A percentile compares a stretch with the other conserved stretches of the same genome.
These are phyloP conservation scores for Neofusicoccum ribis DNA, from an alignment of 2,329 filamentous ascomycete species.

Conservation along the genomic window DNA sequence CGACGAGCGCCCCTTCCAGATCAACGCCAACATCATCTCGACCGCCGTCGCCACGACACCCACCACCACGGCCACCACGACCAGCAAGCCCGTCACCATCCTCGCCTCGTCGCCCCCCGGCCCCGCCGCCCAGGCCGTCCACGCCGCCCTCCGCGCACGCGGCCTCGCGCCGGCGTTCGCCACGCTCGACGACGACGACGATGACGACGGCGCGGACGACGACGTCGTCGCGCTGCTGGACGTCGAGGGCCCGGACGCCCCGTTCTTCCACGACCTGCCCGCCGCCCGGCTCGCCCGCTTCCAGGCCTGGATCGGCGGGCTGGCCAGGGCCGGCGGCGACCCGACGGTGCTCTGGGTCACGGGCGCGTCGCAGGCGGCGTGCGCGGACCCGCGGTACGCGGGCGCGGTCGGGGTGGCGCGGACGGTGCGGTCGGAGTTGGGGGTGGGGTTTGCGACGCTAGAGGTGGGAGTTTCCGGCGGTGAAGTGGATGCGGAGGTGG, in stretches of 20 bases:
- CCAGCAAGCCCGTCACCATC: no score
- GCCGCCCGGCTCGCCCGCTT: constrained; percentile 10
- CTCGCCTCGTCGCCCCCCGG: background rate
- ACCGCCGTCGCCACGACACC: background rate
- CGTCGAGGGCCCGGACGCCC: background rate
- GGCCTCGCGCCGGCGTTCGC: background rate
- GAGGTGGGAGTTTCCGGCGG: no score
- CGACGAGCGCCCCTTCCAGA: constrained; percentile 21
- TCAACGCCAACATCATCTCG: constrained; percentile 26
- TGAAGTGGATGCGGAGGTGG: no score
- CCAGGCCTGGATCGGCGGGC: constrained; percentile 19
- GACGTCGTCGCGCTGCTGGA: constrained; percentile 31
- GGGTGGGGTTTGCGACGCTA: constrained; percentile 28
- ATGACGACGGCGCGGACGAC: background rate
- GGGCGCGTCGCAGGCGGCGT: constrained; percentile 24
- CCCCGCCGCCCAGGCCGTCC: background rate
- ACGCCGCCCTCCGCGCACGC: background rate
- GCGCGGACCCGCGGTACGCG: constrained; percentile 31
- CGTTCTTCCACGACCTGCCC: constrained; percentile 31
- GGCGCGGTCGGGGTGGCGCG: constrained; percentile 32
- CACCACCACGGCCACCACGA: no score
- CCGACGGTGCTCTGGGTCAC: constrained; percentile 35
- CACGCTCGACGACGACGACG: constrained; percentile 20
- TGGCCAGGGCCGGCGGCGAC: background rate
- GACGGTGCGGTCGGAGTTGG: constrained; percentile 31